A percentile compares a stretch with the other conserved stretches of the same genome.
phyloP scores from a whole-genome alignment of 2,329 filamentous ascomycete species.

The Annulohypoxylon truncatum region DNA sequence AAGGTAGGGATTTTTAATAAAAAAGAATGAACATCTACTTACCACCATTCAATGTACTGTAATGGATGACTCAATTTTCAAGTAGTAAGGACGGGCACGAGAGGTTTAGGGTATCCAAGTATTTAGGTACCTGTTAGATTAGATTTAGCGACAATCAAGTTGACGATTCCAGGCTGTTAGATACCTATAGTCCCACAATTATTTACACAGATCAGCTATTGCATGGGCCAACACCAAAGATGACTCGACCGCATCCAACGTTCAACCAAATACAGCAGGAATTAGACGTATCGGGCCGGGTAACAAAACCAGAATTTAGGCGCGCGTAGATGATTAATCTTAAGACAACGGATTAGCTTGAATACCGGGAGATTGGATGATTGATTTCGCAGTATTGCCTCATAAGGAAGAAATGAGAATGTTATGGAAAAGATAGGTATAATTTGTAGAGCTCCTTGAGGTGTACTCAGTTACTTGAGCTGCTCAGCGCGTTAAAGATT shows the following conservation, averaged over 20 bases:
- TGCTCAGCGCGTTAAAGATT: too few relatives aligned
- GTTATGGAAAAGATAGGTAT: not conserved
- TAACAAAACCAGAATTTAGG: too few relatives aligned
- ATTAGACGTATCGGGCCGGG: too few relatives aligned
- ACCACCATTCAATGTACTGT: too few relatives aligned
- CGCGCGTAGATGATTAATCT: not conserved
- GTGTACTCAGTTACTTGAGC: too few relatives aligned
- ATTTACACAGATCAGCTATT: not conserved
- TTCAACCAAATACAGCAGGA: not conserved
- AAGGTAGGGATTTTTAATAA: not conserved
- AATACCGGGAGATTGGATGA: not conserved
- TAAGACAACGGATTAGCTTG: not conserved
- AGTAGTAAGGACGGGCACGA: not conserved
- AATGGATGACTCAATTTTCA: not conserved
- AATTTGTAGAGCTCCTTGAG: too few relatives aligned
- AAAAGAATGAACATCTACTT: too few relatives aligned
- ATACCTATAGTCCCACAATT: not conserved
- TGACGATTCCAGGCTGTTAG: not conserved
- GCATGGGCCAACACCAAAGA: not conserved
- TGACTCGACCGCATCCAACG: not conserved
- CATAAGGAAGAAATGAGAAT: not conserved
- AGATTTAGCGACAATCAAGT: not conserved
- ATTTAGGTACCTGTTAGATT: not conserved
- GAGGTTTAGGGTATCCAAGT: not conserved
- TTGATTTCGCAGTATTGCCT: not conserved